Evolutionary conservation across 306 rosid genomes (phyloP).

Genomic region (Trifolium subterraneum): DNA sequence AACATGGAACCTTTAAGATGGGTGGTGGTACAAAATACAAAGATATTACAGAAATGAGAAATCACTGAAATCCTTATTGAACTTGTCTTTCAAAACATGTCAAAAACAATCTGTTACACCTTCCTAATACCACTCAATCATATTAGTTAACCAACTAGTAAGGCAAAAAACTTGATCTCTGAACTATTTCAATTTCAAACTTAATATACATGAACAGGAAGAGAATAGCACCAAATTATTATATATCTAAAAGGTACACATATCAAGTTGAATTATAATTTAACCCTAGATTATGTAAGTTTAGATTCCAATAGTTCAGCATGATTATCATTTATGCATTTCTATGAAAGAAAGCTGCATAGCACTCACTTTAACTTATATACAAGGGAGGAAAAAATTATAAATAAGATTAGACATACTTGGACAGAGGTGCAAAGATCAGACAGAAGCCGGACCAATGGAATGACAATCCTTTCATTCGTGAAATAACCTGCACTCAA

Average conservation of each 20-base stretch:
- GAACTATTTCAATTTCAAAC: conserved; percentile 18
- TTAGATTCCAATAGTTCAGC: not conserved
- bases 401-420: conserved; percentile 52
- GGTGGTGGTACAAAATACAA: conserved; percentile 10
- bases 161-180: conserved; percentile 4
- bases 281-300: conserved; percentile 9
- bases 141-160: conserved; percentile 14
- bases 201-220: conserved; percentile 6
- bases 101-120: conserved; percentile 12
- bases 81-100: conserved; percentile 12
- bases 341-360: conserved; percentile 14
- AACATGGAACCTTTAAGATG: conserved; percentile 2
- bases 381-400: conserved; percentile 35
- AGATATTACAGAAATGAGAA: not conserved
- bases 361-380: conserved; percentile 6
- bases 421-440: conserved; percentile 79
- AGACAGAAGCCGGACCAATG: conserved; percentile 80
- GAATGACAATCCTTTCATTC: conserved; percentile 76
- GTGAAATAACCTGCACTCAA: conserved; percentile 91
- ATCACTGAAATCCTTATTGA: conserved; percentile 18
- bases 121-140: conserved; percentile 16
- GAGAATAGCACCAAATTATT: conserved; percentile 11
- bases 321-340: not conserved
- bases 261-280: conserved; percentile 4
- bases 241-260: conserved; percentile 11